phyloP scores from a whole-genome alignment of 2,329 filamentous ascomycete genomes.

The Colletotrichum simmondsii region DNA sequence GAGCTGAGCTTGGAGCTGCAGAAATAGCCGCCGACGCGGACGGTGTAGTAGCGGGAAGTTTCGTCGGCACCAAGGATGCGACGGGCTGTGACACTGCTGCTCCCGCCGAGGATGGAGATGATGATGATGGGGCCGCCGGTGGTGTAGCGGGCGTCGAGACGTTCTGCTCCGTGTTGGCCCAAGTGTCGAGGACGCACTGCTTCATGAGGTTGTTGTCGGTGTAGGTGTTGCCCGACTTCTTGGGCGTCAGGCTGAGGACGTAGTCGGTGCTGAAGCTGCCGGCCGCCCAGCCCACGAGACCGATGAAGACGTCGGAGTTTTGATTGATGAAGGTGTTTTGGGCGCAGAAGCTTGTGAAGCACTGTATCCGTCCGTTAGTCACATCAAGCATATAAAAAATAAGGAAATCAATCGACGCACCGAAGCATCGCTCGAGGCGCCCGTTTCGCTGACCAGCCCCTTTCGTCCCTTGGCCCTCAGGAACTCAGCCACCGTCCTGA shows the following conservation, averaged over 20 bases:
- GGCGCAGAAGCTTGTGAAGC: constrained; percentile 55
- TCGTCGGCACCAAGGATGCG: background rate
- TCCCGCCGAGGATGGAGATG: background rate
- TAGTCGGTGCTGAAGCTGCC: constrained; percentile 55
- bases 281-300: constrained; percentile 58
- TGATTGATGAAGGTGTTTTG: constrained; percentile 58
- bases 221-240: constrained; percentile 42
- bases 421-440: constrained; percentile 54
- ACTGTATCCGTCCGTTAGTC: constrained; percentile 42
- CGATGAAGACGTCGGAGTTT: constrained; percentile 59
- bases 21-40: background rate
- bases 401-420: constrained; percentile 41
- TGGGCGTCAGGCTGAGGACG: constrained; percentile 55
- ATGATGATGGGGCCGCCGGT: background rate
- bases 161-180: constrained; percentile 25
- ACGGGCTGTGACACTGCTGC: constrained; percentile 1
- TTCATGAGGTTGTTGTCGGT: constrained; percentile 54
- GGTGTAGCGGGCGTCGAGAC: background rate
- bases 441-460: constrained; percentile 64
- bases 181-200: constrained; percentile 50
- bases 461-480: constrained; percentile 58
- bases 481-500: constrained; percentile 58
- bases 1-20: background rate
- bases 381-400: too few relatives aligned
- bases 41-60: background rate